Evolutionary conservation across 2,329 filamentous ascomycete species (phyloP).

Genomic region (Trichoderma arundinaceum): DNA sequence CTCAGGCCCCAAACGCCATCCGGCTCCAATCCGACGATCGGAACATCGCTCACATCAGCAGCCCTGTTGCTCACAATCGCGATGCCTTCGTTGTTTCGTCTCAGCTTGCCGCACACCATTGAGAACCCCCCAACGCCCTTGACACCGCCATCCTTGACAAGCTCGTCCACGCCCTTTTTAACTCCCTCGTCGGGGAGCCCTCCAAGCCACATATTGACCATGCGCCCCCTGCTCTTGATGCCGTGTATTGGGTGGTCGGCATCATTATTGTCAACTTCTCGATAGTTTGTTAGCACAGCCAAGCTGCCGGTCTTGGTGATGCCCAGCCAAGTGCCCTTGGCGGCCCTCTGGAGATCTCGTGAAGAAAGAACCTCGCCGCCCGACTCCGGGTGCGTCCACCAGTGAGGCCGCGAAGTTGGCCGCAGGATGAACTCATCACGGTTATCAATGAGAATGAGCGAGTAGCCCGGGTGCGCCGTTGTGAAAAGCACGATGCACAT

Average conservation of each 20-base stretch:
- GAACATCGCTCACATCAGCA: constrained; percentile 59
- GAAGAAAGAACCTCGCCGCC: constrained; percentile 60
- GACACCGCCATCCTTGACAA: constrained; percentile 59
- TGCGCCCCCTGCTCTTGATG: constrained; percentile 63
- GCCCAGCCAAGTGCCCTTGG: constrained; percentile 70
- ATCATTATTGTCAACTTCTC: constrained; percentile 57
- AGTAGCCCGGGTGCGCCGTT: constrained; percentile 76
- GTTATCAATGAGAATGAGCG: constrained; percentile 77
- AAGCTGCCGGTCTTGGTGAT: constrained; percentile 64
- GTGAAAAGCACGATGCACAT: constrained; percentile 83
- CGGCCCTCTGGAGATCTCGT: constrained; percentile 65
- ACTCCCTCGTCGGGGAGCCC: constrained; percentile 55
- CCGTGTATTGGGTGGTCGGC: constrained; percentile 59
- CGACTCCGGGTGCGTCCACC: constrained; percentile 60
- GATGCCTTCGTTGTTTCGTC: constrained; percentile 55
- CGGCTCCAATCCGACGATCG: constrained; percentile 60
- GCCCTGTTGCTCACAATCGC: constrained; percentile 68
- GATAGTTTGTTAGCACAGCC: constrained; percentile 70
- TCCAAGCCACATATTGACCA: constrained; percentile 68
- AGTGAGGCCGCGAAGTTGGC: constrained; percentile 67
- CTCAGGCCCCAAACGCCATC: constrained; percentile 64
- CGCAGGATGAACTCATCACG: constrained; percentile 74
- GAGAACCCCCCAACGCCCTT: constrained; percentile 70
- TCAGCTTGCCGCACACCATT: constrained; percentile 67
- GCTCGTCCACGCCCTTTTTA: constrained; percentile 56